Base-by-base conservation (phyloP, 768 basidiomycete genomes). In the Hericium rajendrae region DNA sequence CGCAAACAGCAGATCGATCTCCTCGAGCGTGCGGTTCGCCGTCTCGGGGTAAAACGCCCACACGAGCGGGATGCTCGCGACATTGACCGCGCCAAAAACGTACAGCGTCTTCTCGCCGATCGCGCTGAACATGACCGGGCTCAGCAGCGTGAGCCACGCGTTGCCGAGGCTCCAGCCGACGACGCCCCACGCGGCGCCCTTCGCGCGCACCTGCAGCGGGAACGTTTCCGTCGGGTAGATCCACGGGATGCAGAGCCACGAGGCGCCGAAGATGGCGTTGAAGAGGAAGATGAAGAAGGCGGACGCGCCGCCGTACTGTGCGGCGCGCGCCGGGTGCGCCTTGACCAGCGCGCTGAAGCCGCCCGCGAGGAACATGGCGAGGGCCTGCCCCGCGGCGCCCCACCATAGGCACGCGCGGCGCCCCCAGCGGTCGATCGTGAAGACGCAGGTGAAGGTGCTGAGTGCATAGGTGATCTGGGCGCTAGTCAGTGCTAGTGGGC, bases 21-120 rank as follows among this genome's bases (percentile, higher is more conserved):
- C 75, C 61, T 76, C 75, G 3, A 76, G 67, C 8, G 75, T 76
- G 24, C 74, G 66, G 59, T 76, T 76, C 24, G 75, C 74, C 12
- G 69, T 75, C 70, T 76, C 75, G 24, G 75, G 74, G 64, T 76
- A 76, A 50, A 76, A 62, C 37, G 74, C 74, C 71, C 72, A 76
- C 3, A 76, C 71, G 62, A 76, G 67, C 53, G 75, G 75, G 50
- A 75, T 75, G 10, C 68, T 65, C 3, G 75, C 63, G 64, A 76
- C 74, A 65, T 76, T 76, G 55, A 76, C 60, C 26, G 67, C 73
- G 38, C 72, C 75, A 58, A 75, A 75, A 51, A 76, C 69, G 61
- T 76, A 73, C 53, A 76, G 70, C 43, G 75, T 76, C 59, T 74
- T 76, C 59, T 75, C 75, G 4, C 69, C 69, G 57, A 76, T 76